Evolutionary conservation across 2,329 filamentous ascomycete genomes (phyloP).

Genomic region (Stagonosporopsis chrysanthemi): DNA sequence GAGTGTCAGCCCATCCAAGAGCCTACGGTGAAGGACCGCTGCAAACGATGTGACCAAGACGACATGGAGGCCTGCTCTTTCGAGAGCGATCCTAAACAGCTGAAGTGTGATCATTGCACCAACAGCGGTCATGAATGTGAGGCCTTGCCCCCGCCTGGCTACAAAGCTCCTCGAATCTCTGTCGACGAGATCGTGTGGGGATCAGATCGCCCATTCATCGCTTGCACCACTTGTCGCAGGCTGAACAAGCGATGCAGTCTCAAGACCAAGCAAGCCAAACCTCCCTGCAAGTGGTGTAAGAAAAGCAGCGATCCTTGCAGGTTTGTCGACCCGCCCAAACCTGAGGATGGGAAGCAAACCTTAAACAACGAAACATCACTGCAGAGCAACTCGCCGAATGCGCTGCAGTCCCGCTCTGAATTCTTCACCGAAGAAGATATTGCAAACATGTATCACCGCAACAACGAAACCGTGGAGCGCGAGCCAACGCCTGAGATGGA

Average conservation of each 20-base stretch:
- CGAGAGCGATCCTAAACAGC: conserved; percentile 23
- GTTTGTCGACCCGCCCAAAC: conserved; percentile 34
- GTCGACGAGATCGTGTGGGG: conserved; percentile 34
- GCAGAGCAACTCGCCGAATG: conserved; percentile 14
- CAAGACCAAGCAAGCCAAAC: conserved; percentile 35
- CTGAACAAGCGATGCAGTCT: conserved; percentile 43
- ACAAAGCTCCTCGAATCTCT: conserved; percentile 27
- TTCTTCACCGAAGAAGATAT: conserved; percentile 30
- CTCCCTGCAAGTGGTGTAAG: conserved; percentile 46
- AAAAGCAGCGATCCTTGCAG: conserved; percentile 38
- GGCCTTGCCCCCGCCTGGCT: conserved; percentile 23
- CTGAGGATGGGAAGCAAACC: conserved; percentile 5
- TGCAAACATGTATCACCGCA: conserved; percentile 19
- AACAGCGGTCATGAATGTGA: conserved; percentile 25
- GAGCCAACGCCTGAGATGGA: conserved; percentile 34
- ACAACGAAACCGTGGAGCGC: conserved; percentile 12
- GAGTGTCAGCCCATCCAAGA: conserved; percentile 45
- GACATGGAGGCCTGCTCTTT: conserved; percentile 32
- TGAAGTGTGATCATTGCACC: conserved; percentile 31
- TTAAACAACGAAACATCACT: conserved; percentile 8
- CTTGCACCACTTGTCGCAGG: conserved; percentile 42
- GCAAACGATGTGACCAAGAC: conserved; percentile 37
- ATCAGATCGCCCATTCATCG: conserved; percentile 21
- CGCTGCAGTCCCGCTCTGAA: background rate
- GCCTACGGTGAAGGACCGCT: conserved; percentile 41